Base-by-base conservation (phyloP, 2,329 filamentous ascomycete species). In the Fusarium marasasianum region DNA sequence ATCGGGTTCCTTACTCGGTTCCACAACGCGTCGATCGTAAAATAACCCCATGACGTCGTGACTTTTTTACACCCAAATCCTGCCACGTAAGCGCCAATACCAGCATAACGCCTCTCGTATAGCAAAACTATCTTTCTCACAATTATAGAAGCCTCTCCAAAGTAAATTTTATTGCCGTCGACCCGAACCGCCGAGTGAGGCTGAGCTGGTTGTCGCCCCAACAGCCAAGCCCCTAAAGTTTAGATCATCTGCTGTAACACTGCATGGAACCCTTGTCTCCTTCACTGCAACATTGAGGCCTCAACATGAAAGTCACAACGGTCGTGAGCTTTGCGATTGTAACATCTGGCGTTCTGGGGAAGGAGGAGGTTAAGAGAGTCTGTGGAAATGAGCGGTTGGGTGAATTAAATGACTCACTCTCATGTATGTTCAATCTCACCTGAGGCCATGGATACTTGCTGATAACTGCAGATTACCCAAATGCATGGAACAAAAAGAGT, bases 401-500 rank as follows among this genome's bases (percentile, higher is more conserved):
- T 15, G 45, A 68, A 40, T n/a, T 75, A 15, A 65, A 62, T 11
- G 72, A 75, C 41, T 71, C 73, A 12, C 69, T 71, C 1, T 75
- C 71, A 44, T 75, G 73, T 71, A 29, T 14, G 73, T 45, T 43
- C 5, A 37, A 44, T 13, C 22, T 26, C 4, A 31, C 8, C 8
- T 6, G 4, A 6, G 4, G 5, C 13, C 1, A 6, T 22, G 24
- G 17, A 20, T 8, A 11, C 2, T 47, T 17, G 24, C 65, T 77
- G 22, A 78, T 43, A 11, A 0, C n/a, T 8, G 12, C 14, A 78
- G 76, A 78, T 53, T 78, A 77, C n/a, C 75, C 73, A 18, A 78
- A 78, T 33, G 76, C 76, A 20, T 78, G 76, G 76, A 78, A 78
- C 18, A 54, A 60, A 17, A 78, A 78, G 17, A 76, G 73, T 6